Evolutionary conservation across 2,329 filamentous ascomycete genomes (phyloP).

Genomic region (Zymoseptoria passerinii): DNA sequence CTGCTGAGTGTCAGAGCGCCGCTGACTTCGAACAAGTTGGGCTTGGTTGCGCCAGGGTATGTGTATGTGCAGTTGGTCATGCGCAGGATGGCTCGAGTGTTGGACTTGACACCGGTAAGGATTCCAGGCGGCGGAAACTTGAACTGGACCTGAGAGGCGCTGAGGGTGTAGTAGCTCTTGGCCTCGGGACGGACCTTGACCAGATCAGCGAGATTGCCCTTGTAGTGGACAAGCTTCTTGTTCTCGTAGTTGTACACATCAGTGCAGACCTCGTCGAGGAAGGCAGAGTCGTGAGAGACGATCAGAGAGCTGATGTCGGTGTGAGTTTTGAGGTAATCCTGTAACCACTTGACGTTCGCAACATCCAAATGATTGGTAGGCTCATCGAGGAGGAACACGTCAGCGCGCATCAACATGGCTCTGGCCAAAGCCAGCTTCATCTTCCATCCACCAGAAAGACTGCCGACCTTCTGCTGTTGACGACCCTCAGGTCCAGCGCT

Average conservation of each 20-base stretch:
- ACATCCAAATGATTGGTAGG: slow-evolving; percentile 98
- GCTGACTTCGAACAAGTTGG: slow-evolving; percentile 79
- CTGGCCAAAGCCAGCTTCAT: slow-evolving; percentile 97
- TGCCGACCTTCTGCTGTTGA: slow-evolving; percentile 84
- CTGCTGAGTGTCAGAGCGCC: slow-evolving; percentile 83
- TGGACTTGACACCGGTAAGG: slow-evolving; percentile 86
- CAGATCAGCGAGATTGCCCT: slow-evolving; percentile 73
- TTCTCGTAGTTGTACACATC: slow-evolving; percentile 99
- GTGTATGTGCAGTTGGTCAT: slow-evolving; percentile 88
- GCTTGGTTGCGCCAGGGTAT: slow-evolving; percentile 85
- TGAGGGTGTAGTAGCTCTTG: slow-evolving; percentile 96
- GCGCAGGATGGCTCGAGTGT: slow-evolving; percentile 85
- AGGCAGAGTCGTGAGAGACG: slow-evolving; percentile 95
- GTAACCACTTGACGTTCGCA: slow-evolving; percentile 89
- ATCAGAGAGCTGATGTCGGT: slow-evolving; percentile 95
- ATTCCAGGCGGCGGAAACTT: slow-evolving; percentile 97
- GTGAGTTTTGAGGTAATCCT: slow-evolving; percentile 92
- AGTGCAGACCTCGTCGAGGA: slow-evolving; percentile 94
- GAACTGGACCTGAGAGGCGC: slow-evolving; percentile 81
- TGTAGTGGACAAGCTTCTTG: slow-evolving; percentile 88
- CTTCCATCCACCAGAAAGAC: slow-evolving; percentile 96
- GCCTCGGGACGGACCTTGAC: slow-evolving; percentile 86
- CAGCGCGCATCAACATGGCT: slow-evolving; percentile 94
- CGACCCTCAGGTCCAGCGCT: slow-evolving; percentile 80
- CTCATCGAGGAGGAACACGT: slow-evolving; percentile 93